Base-by-base conservation (phyloP, 2,329 filamentous ascomycete genomes). In the Thelonectria rubi region DNA sequence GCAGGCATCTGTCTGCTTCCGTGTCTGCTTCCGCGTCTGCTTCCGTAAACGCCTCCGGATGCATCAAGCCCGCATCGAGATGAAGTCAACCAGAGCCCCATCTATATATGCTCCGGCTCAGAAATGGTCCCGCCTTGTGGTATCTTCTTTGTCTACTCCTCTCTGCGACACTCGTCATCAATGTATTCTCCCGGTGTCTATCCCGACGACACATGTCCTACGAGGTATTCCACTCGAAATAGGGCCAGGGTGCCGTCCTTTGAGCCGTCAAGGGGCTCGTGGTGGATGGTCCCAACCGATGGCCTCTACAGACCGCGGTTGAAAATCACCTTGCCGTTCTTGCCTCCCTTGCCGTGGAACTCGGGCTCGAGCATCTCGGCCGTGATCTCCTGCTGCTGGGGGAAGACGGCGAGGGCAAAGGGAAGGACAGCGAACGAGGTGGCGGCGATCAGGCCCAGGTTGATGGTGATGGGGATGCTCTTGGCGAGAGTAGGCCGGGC, bases 401-500 rank as follows among this genome's bases (percentile, higher is more conserved):
- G 95, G 79, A 99, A 99, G 2, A 92, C 93, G 9, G 89, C 95
- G 53, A 99, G 82, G 15, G 95, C 95, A 65, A 98, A 82, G 40
- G 95, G 95, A 71, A 99, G 81, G 10, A 94, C 95, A 69, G 93
- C 91, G 63, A 97, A 87, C 69, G 92, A 95, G 20, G 94, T 97
- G 2, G 87, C 86, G 54, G 97, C 83, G 70, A 99, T 97, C 69
- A 99, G 78, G 1, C 88, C 93, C 64, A 99, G 78, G 78, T 99
- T 99, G 47, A 97, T 81, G 1, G 94, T 93, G 58, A 91, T 81
- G 11, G 92, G 91, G 20, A 80, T 72, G 5, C 70, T 66, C 58
- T 73, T 74, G 56, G 70, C 72, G 78, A 94, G 82, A 61, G 89
- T 84, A 7, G 94, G 95, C 66, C 92, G 86, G 64, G 83, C 82